Base-by-base conservation (phyloP, 805 yeast genomes). In the Lipomyces oligophaga region DNA sequence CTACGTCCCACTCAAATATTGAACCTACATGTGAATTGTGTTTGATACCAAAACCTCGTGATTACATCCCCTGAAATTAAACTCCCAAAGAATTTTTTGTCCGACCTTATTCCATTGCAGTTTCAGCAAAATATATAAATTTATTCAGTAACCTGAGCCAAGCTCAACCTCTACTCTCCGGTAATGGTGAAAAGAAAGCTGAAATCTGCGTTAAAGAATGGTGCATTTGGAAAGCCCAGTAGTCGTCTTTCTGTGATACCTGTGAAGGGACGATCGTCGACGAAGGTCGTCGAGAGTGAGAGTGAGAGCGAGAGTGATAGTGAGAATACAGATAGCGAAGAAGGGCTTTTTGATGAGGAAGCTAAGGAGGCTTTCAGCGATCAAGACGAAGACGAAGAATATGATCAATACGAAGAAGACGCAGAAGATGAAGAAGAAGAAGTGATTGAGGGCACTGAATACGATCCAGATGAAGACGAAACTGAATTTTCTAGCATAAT, bases 281-380 rank as follows among this genome's bases (percentile, higher is more conserved):
- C n/a, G n/a, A n/a, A n/a, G n/a, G n/a, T n/a, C n/a, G n/a, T n/a
- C n/a, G n/a, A n/a, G n/a, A n/a, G n/a, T n/a, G n/a, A n/a, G n/a
- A n/a, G n/a, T n/a, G n/a, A n/a, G n/a, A n/a, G n/a, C n/a, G n/a
- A 47, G 10, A 59, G 54, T 28, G 58, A 57, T 10, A 61, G 54
- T 18, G 55, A 45, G 2, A 62, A 58, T 11, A 34, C 32, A 10
- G 22, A 60, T 50, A 7, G 7, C 19, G 38, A 11, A 56, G 56
- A 28, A 30, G 59, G 59, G 18, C 61, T 66, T 34, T 71, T 70
- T 41, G 60, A 67, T 50, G 69, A 69, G 30, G 69, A 66, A 45
- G 57, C 67, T 24, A 58, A 60, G 15, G 66, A 63, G 33, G 60
- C 64, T 32, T 66, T 64, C 44, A 69, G 62, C 21, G 46, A 49